phyloP scores from a whole-genome alignment of 2,329 filamentous ascomycete species.

The Xylaria sp. region DNA sequence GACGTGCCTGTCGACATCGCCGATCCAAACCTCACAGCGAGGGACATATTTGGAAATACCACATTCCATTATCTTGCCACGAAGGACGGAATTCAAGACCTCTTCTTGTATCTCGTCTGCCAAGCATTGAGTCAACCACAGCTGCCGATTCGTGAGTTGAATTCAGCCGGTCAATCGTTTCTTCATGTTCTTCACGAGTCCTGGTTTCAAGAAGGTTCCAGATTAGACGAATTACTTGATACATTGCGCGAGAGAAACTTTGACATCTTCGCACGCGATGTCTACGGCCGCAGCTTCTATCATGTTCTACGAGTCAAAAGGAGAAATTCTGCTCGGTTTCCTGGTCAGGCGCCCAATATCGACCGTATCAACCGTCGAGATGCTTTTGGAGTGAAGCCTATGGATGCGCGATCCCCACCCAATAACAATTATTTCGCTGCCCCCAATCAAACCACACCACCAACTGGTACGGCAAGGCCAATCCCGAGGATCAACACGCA shows the following conservation, averaged over 20 bases:
- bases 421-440: conserved; percentile 5
- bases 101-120: conserved; percentile 39
- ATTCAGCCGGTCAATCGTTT: conserved; percentile 48
- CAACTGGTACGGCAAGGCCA: conserved; percentile 30
- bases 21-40: conserved; percentile 49
- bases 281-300: conserved; percentile 48
- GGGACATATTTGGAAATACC: conserved; percentile 63
- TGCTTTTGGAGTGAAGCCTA: conserved; percentile 55
- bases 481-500: conserved; percentile 40
- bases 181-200: conserved; percentile 48
- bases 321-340: conserved; percentile 36
- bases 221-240: conserved; percentile 40
- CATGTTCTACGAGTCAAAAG: conserved; percentile 48
- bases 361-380: conserved; percentile 55
- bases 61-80: conserved; percentile 56
- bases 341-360: conserved; percentile 45
- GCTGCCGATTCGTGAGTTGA: conserved; percentile 44
- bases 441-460: conserved; percentile 21
- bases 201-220: conserved; percentile 44
- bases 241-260: conserved; percentile 38
- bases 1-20: conserved; percentile 42
- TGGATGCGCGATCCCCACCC: conserved; percentile 34
- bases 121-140: conserved; percentile 34
- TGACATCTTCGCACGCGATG: conserved; percentile 44
- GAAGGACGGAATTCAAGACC: conserved; percentile 27